These are phyloP conservation scores for Aspergillus ochraceoroseus DNA, from an alignment of 2,329 filamentous ascomycete species.

Conservation along the genomic window DNA sequence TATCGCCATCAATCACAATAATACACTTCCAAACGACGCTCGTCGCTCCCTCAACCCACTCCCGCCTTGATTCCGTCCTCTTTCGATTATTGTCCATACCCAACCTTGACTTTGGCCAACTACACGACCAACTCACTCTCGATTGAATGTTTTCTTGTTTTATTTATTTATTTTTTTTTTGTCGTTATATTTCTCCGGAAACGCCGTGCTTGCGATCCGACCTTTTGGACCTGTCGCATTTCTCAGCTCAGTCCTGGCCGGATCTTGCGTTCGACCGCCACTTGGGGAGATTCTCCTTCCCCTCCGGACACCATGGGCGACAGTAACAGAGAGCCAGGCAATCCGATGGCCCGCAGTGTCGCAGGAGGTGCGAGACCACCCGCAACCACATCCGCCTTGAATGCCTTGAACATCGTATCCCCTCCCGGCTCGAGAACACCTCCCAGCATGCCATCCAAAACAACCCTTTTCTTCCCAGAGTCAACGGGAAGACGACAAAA, in stretches of 20 bases:
- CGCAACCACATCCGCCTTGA: constrained; percentile 18
- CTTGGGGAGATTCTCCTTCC: constrained; percentile 13
- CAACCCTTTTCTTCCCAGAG: constrained; percentile 42
- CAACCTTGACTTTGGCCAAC: constrained; percentile 25
- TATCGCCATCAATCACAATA: constrained; percentile 6
- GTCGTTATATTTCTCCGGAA: constrained; percentile 4
- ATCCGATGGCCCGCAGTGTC: constrained; percentile 20
- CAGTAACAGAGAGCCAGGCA: constrained; percentile 18
- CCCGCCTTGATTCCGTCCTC: constrained; percentile 16
- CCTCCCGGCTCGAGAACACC: constrained; percentile 59
- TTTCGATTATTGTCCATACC: constrained; percentile 21
- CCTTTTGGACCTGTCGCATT: constrained; percentile 23
- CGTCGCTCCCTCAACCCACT: constrained; percentile 16
- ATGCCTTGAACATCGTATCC: constrained; percentile 38
- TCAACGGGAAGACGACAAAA: constrained; percentile 26
- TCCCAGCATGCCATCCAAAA: constrained; percentile 49
- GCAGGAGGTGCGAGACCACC: constrained; percentile 22
- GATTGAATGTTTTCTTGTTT: constrained; percentile 14
- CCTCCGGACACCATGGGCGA: constrained; percentile 22
- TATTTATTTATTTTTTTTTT: constrained; percentile 3
- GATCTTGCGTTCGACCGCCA: constrained; percentile 18
- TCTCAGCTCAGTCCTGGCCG: constrained; percentile 7
- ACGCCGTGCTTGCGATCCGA: constrained; percentile 14
- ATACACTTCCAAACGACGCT: constrained; percentile 6
- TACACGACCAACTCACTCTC: constrained; percentile 17